phyloP scores from a whole-genome alignment of 1,284 basidiomycete genomes.

The Erythrobasidium hasegawianum region DNA sequence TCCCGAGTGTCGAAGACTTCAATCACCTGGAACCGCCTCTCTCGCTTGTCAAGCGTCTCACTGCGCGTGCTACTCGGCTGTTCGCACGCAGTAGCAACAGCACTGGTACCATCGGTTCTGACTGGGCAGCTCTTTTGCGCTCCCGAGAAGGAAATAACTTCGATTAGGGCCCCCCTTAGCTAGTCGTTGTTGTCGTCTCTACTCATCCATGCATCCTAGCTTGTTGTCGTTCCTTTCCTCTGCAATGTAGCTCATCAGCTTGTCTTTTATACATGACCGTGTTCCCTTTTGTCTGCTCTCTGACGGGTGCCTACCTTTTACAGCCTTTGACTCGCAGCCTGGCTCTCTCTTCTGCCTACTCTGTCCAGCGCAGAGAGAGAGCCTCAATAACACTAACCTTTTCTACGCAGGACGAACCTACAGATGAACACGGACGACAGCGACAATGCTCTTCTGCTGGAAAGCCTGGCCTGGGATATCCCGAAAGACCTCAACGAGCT shows the following conservation, averaged over 20 bases:
- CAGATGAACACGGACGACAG: background rate
- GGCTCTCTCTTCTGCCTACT: background rate
- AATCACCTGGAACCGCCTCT: no score
- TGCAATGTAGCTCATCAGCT: no score
- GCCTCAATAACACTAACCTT: background rate
- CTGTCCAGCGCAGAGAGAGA: no score
- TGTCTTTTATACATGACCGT: no score
- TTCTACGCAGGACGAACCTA: background rate
- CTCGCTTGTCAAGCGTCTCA: no score
- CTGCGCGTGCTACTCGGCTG: no score
- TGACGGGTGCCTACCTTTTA: no score
- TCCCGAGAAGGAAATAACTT: background rate
- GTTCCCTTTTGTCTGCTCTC: no score
- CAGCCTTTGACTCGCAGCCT: background rate
- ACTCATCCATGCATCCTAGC: no score
- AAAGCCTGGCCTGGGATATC: background rate
- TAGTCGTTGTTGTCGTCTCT: no score
- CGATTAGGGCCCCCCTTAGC: background rate
- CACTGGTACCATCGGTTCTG: background rate
- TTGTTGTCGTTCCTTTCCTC: no score
- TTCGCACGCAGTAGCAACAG: background rate
- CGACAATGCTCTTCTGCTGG: background rate
- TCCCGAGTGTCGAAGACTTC: no score
- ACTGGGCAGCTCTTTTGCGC: background rate
- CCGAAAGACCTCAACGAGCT: slow-evolving; percentile 16